Base-by-base conservation (phyloP, 352 stramenopile species). In the Nothophytophthora sp. region DNA sequence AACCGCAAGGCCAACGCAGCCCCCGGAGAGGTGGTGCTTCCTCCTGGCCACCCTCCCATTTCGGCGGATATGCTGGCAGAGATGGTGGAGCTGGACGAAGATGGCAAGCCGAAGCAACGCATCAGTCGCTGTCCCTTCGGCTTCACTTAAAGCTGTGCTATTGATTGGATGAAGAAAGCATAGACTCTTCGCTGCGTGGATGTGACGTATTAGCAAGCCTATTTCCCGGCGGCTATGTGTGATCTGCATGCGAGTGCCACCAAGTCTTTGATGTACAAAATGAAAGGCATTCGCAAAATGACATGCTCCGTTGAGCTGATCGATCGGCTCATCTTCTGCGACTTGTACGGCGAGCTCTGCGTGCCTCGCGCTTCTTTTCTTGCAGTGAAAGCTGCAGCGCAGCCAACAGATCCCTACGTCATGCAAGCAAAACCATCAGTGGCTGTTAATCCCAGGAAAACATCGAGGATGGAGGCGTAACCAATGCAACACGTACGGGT, bases 331-430 rank as follows among this genome's bases (percentile, higher is more conserved):
- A 81, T 7, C 72, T 77, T 24, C 70, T 56, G 38, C 66, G 64
- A 40, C 49, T 71, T 19, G 60, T 67, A 19, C 80, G 73, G 19
- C 76, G 65, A 44, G 50, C 19, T 27, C 69, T 62, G 4, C 77
- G 73, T 13, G 71, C 71, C 32, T 84, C 77, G 6, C 71, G 67
- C 57, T 89, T 91, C 49, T 82, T 80, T 48, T 89, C 76, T 52
- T 89, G 67, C 20, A 89, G 50, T 13, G 77, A 91, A 1, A 80
- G 68, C 20, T 68, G 63, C 22, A 89, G 32, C 32, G 75, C 77
- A 22, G 66, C 39, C n/a, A 83, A 8, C 20, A 91, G 34, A 4
- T 88, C 77, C 11, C 80, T 90, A 48, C 12, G 55, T 40, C 29
- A 47, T 1, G 32, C 18, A 37, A 58, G 22, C 48, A 41, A 37